Base-by-base conservation (phyloP, 2,329 filamentous ascomycete species). In the Alternaria longipes region DNA sequence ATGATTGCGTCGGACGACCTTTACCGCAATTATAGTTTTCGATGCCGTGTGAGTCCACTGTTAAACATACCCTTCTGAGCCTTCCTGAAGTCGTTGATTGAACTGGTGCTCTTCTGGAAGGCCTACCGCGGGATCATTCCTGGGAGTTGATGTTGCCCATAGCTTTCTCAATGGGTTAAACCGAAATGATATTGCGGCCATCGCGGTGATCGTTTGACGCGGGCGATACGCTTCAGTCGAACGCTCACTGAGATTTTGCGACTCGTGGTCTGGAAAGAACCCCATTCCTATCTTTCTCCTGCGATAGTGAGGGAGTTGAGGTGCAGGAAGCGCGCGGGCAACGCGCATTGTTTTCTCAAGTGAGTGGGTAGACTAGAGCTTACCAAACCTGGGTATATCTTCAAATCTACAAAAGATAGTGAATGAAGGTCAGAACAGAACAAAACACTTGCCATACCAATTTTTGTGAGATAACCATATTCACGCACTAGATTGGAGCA, bases 11-110 rank as follows among this genome's bases (percentile, higher is more conserved):
- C 18, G 9, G 46, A 64, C 50, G 14, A 63, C 42, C 53, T 71
- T 71, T 11, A 67, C 63, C 3, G 62, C 67, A 4, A 71, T 49
- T 6, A 65, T 8, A 4, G 30, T 41, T 2, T 38, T 44, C 12
- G 62, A 51, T 14, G 36, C 14, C 4, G 28, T 46, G 20, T 69
- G 56, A 0, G 38, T 54, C 62, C 62, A 69, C 18, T 53, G 34
- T 4, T 69, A 54, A 7, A 71, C 62, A 16, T 20, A 44, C 20
- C 60, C 64, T 46, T 68, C 63, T 3, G 62, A 59, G 14, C 66
- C 62, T 4, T 24, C 20, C n/a, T 60, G 53, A 20, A 64, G 16
- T 26, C 40, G 12, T n/a, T 14, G 16, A 8, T 51, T 20, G 38
- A 42, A 59, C 8, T 34, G 28, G 42, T 59, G 18, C 0, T 45